Conservation (phyloP, 495 filamentous ascomycete species). For the Aspergillus nanangensis region DNA sequence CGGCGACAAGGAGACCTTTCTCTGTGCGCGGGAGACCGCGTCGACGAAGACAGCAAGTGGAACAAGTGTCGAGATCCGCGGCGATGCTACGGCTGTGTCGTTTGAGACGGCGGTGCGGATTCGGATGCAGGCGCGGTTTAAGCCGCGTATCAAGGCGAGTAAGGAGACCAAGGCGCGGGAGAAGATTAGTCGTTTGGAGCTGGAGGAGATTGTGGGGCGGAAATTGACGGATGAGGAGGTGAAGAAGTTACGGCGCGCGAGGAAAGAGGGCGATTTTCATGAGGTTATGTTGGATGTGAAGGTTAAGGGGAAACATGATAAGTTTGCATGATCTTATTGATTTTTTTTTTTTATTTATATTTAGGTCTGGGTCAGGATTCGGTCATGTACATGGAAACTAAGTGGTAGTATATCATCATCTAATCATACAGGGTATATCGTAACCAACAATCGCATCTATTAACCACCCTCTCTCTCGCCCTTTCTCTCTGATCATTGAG, state of each 20-base stretch:
- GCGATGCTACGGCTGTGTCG: conserved; percentile 66
- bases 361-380: too few species aligned
- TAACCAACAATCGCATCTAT: background rate
- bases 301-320: conserved; percentile 95
- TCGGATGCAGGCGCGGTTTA: conserved; percentile 92
- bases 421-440: background rate
- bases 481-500: conserved; percentile 3
- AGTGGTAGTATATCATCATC: too few species aligned
- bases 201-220: conserved; percentile 78
- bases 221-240: conserved; percentile 82
- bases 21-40: conserved; percentile 42
- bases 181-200: conserved; percentile 81
- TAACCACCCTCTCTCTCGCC: too few species aligned
- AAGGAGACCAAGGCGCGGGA: conserved; percentile 77
- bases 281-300: conserved; percentile 84
- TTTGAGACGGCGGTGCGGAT: conserved; percentile 77
- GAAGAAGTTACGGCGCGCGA: conserved; percentile 71
- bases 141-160: conserved; percentile 69
- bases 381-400: too few species aligned
- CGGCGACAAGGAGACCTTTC: conserved; percentile 42
- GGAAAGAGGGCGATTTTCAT: conserved; percentile 82
- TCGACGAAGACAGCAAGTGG: conserved; percentile 37
- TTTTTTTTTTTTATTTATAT: conserved; percentile 3
- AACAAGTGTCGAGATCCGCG: conserved; percentile 55
- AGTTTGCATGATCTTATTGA: conserved; percentile 73